Percentiles rank a stretch among this genome's conserved stretches.
These are phyloP conservation scores for Trichosporon ovoides DNA, from an alignment of 1,284 basidiomycete species.

Conservation along the genomic window DNA sequence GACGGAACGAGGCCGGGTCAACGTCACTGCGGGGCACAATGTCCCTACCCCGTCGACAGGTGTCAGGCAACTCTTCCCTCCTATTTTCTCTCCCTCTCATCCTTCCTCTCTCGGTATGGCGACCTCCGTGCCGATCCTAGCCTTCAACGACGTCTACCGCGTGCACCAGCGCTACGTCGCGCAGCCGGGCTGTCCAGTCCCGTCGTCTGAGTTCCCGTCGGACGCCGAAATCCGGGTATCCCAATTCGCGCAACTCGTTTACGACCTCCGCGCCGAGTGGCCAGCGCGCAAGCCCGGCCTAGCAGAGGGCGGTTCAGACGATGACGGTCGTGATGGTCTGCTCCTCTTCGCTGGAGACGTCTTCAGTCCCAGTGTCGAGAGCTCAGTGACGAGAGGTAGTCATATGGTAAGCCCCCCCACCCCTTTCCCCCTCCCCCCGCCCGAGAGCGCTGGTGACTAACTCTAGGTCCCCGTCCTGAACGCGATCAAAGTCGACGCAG, in stretches of 20 bases:
- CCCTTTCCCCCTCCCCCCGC: too few species aligned
- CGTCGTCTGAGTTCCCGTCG: constrained; percentile 5
- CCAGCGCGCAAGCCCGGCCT: constrained; percentile 15
- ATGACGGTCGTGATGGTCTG: constrained; percentile 60
- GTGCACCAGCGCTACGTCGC: constrained; percentile 55
- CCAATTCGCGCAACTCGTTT: constrained; percentile 50
- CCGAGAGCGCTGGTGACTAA: background rate
- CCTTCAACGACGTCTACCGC: constrained; percentile 53
- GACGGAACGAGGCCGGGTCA: too few species aligned
- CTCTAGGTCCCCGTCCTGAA: constrained; percentile 72
- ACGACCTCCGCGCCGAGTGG: constrained; percentile 38
- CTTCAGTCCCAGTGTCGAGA: constrained; percentile 79
- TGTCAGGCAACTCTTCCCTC: background rate
- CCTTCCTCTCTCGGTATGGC: constrained; percentile 16
- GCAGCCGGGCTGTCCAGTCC: constrained; percentile 39
- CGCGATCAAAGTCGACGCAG: constrained; percentile 42
- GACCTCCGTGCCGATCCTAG: constrained; percentile 36
- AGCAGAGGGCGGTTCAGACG: constrained; percentile 36
- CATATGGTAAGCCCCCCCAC: constrained; percentile 64
- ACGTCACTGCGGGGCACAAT: background rate
- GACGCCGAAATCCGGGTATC: constrained; percentile 45
- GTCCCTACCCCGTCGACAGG: background rate
- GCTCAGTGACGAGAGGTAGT: constrained; percentile 78
- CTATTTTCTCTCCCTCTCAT: background rate
- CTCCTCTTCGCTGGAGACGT: constrained; percentile 83